Evolutionary conservation across 225 moss, liverwort and hornwort species (phyloP).

Genomic region (Pseudisothecium myosuroides): DNA sequence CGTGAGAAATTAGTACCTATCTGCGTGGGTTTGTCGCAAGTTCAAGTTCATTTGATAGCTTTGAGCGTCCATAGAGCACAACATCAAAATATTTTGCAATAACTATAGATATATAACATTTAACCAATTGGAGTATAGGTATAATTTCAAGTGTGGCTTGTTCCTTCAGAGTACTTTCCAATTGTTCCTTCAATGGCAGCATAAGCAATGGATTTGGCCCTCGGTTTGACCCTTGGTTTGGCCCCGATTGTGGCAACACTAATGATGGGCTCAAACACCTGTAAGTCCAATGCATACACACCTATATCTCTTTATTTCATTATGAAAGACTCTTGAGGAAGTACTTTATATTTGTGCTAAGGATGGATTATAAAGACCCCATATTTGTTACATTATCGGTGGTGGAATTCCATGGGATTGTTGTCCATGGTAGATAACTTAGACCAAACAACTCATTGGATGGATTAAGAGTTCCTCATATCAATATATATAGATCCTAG

Average conservation of each 20-base stretch:
- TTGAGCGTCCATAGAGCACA: neutral
- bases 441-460: neutral
- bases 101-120: fast-evolving
- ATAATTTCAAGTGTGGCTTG: neutral
- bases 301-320: neutral
- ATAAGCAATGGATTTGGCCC: neutral
- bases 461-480: fast-evolving
- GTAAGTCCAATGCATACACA: neutral
- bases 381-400: neutral
- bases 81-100: neutral
- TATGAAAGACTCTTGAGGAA: neutral
- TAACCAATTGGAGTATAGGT: too few species aligned
- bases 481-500: too few species aligned
- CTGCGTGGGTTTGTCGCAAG: neutral
- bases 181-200: neutral
- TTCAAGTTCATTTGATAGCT: neutral
- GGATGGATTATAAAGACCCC: fast-evolving
- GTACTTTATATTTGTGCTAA: neutral
- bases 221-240: too few species aligned
- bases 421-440: neutral
- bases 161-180: fast-evolving
- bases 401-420: neutral
- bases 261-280: fast-evolving
- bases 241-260: fast-evolving
- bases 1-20: neutral